Conservation (phyloP, 2,329 filamentous ascomycete species). For the Magnaporthiopsis poae region DNA sequence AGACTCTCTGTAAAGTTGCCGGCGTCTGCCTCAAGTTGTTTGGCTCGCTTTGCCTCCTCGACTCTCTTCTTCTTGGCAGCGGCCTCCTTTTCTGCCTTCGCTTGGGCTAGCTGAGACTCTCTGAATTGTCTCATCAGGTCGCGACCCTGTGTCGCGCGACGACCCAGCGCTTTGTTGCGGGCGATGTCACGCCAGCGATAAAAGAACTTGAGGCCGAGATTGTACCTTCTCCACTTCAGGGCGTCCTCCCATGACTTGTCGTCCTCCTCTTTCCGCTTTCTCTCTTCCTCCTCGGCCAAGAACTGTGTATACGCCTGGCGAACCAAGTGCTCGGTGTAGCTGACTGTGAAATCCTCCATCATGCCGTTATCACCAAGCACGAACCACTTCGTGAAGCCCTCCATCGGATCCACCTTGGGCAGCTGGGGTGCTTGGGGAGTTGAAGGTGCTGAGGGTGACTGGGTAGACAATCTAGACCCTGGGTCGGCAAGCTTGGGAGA, state of each 20-base stretch:
- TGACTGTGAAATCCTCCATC: constrained; percentile 39
- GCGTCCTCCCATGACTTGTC: constrained; percentile 36
- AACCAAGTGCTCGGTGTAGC: constrained; percentile 36
- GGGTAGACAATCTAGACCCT: constrained; percentile 5
- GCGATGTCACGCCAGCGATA: constrained; percentile 45
- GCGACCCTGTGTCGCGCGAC: constrained; percentile 41
- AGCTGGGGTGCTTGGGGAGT: constrained; percentile 10
- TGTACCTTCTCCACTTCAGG: constrained; percentile 37
- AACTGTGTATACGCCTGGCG: constrained; percentile 31
- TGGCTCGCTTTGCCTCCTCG: constrained; percentile 17
- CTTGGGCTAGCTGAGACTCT: constrained; percentile 21
- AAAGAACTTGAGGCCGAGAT: constrained; percentile 44
- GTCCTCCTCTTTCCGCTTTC: constrained; percentile 37
- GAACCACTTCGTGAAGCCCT: constrained; percentile 44
- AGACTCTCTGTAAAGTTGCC: neutral
- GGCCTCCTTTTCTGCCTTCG: constrained; percentile 22
- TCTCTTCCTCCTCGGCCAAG: constrained; percentile 30
- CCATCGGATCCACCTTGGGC: constrained; percentile 31
- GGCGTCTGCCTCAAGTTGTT: constrained; percentile 9
- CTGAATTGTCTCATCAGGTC: constrained; percentile 40
- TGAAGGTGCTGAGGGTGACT: constrained; percentile 8
- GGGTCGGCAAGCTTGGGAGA: neutral
- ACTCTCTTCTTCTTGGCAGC: constrained; percentile 27
- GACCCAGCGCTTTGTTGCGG: constrained; percentile 36
- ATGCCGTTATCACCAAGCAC: constrained; percentile 44